Conservation (phyloP, 352 stramenopile genomes). For the Globisporangium solare region DNA sequence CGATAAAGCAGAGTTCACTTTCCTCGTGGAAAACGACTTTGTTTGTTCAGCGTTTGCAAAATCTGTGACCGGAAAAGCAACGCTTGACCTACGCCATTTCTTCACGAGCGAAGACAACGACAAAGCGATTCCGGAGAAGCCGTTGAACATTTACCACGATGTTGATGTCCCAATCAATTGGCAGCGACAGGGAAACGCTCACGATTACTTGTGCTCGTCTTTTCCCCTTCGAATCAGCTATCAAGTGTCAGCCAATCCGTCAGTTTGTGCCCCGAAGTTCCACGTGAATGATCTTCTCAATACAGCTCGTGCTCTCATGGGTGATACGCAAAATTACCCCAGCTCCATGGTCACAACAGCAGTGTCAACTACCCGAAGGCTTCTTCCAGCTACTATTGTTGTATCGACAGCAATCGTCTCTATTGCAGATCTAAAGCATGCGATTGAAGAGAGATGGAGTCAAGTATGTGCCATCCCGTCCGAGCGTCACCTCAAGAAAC, state of each 20-base stretch:
- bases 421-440: slow-evolving; percentile 9
- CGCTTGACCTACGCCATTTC: slow-evolving; percentile 16
- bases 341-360: neutral
- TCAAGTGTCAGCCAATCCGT: neutral
- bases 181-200: neutral
- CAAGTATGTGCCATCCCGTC: slow-evolving; percentile 4
- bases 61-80: slow-evolving; percentile 17
- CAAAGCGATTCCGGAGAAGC: neutral
- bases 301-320: neutral
- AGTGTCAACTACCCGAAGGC: slow-evolving; percentile 4
- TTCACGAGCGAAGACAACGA: neutral
- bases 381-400: slow-evolving; percentile 6
- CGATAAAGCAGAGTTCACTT: slow-evolving; percentile 17
- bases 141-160: neutral
- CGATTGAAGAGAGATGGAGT: slow-evolving; percentile 9
- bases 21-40: slow-evolving; percentile 24
- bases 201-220: neutral
- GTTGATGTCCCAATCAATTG: slow-evolving; percentile 11
- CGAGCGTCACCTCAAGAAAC: slow-evolving; percentile 5
- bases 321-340: neutral
- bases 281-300: neutral
- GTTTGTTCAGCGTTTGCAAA: slow-evolving; percentile 13
- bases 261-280: neutral
- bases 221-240: slow-evolving; percentile 13
- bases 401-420: slow-evolving; percentile 6